These are phyloP conservation scores for Papiliotrema nemorosa DNA, from an alignment of 1,284 basidiomycete genomes.

Conservation along the genomic window DNA sequence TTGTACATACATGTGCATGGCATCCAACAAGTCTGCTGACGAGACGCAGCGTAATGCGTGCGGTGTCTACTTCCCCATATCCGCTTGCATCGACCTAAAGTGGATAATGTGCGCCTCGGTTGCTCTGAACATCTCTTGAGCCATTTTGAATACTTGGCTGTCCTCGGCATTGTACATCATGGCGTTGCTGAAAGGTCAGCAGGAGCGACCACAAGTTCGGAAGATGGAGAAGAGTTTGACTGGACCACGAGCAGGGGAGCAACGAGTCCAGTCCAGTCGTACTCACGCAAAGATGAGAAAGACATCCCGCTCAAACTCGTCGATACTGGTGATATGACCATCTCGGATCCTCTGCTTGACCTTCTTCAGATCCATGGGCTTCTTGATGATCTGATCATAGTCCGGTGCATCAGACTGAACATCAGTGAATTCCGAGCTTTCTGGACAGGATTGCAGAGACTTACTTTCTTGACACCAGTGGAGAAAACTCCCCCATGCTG, in stretches of 20 bases:
- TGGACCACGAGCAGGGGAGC: too few species aligned
- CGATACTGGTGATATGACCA: constrained; percentile 69
- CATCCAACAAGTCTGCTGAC: too few species aligned
- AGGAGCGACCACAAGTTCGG: background rate
- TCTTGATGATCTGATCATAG: constrained; percentile 83
- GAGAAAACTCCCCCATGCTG: constrained; percentile 85
- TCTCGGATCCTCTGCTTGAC: constrained; percentile 78
- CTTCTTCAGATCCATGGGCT: constrained; percentile 89
- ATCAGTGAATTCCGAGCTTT: background rate
- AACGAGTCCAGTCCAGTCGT: too few species aligned
- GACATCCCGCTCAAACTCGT: constrained; percentile 84
- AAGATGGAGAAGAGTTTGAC: too few species aligned
- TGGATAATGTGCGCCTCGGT: constrained; percentile 71
- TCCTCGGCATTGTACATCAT: constrained; percentile 89
- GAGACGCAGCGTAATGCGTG: too few species aligned
- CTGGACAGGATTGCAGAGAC: background rate
- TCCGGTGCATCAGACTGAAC: constrained; percentile 67
- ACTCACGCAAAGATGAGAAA: constrained; percentile 77
- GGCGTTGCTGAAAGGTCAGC: constrained; percentile 60
- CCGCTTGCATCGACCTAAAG: constrained; percentile 55
- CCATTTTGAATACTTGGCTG: constrained; percentile 78
- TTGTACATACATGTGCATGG: too few species aligned
- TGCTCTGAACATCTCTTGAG: constrained; percentile 88
- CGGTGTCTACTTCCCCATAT: constrained; percentile 13
- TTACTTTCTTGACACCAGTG: constrained; percentile 73